A percentile compares a stretch with the other conserved stretches of the same genome.
phyloP scores from a whole-genome alignment of 2,329 filamentous ascomycete species.

The Mycosphaerella arachidis region DNA sequence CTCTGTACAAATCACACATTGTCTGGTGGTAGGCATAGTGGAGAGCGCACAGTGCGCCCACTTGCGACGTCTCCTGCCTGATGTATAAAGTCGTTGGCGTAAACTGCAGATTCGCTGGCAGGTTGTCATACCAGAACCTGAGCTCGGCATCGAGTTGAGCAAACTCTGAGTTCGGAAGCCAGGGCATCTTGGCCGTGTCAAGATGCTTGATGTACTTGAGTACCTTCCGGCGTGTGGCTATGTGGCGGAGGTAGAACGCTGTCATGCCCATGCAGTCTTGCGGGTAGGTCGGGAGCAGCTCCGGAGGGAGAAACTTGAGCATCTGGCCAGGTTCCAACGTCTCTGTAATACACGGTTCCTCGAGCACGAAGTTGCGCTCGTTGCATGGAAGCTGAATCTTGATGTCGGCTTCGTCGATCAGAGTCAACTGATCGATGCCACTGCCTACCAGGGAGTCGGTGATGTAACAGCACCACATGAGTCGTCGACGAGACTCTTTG shows the following conservation, averaged over 20 bases:
- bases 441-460: conserved; percentile 23
- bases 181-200: conserved; percentile 20
- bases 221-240: conserved; percentile 22
- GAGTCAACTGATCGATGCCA: conserved; percentile 23
- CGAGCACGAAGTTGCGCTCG: conserved; percentile 23
- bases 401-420: conserved; percentile 25
- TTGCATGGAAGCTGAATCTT: conserved; percentile 26
- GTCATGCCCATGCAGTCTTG: conserved; percentile 25
- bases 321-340: conserved; percentile 21
- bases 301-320: conserved; percentile 19
- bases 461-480: conserved; percentile 27
- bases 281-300: conserved; percentile 21
- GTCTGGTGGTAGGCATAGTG: conserved; percentile 25
- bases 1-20: conserved; percentile 24
- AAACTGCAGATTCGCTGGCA: conserved; percentile 25
- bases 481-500: conserved; percentile 23
- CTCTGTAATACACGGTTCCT: conserved; percentile 25
- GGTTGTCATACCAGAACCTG: conserved; percentile 22
- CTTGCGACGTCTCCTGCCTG: conserved; percentile 23
- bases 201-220: conserved; percentile 25
- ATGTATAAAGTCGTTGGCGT: conserved; percentile 24
- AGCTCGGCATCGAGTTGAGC: conserved; percentile 21
- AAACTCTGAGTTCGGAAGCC: conserved; percentile 23
- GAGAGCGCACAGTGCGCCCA: conserved; percentile 21
- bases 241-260: conserved; percentile 22